Evolutionary conservation across 2,329 filamentous ascomycete genomes (phyloP).

Genomic region (Zalaria obscura): DNA sequence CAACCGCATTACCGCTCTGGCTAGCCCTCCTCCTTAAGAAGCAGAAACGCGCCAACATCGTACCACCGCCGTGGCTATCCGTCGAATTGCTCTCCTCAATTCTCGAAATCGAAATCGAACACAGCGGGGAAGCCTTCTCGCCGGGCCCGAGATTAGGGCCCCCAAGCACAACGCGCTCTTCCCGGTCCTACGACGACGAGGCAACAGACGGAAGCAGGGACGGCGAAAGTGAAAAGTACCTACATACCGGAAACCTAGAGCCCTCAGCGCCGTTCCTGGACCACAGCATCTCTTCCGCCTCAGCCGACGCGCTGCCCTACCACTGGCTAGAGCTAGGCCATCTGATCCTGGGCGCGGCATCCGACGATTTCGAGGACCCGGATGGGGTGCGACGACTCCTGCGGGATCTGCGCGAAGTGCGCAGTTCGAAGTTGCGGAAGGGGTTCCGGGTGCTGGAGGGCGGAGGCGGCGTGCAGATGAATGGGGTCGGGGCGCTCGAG

Average conservation of each 20-base stretch:
- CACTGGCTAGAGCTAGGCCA: slow-evolving; percentile 92
- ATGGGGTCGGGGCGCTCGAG: slow-evolving; percentile 86
- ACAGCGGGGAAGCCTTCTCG: slow-evolving; percentile 57
- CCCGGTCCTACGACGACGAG: background rate
- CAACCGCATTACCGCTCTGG: slow-evolving; percentile 75
- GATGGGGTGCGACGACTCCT: slow-evolving; percentile 63
- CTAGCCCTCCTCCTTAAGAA: slow-evolving; percentile 89
- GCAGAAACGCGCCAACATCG: slow-evolving; percentile 83
- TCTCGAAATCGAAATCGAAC: slow-evolving; percentile 65
- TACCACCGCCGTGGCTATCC: slow-evolving; percentile 80
- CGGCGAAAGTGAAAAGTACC: slow-evolving; percentile 10
- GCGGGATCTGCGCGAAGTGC: slow-evolving; percentile 71
- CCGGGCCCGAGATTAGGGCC: slow-evolving; percentile 56
- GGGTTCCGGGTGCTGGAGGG: slow-evolving; percentile 59
- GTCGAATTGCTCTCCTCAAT: slow-evolving; percentile 61
- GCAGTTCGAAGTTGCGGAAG: slow-evolving; percentile 75
- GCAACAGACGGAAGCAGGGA: too few species aligned
- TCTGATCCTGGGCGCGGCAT: slow-evolving; percentile 70
- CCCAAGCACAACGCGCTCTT: slow-evolving; percentile 21
- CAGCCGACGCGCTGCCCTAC: slow-evolving; percentile 66
- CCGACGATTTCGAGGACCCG: slow-evolving; percentile 64
- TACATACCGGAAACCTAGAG: slow-evolving; percentile 13
- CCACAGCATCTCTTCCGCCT: slow-evolving; percentile 51
- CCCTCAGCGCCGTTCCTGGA: slow-evolving; percentile 58
- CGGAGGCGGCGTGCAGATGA: slow-evolving; percentile 56